Percentiles rank a stretch among this genome's conserved stretches.
Evolutionary conservation across 495 filamentous ascomycete genomes (phyloP).

Genomic region (Aspergillus biplanus): DNA sequence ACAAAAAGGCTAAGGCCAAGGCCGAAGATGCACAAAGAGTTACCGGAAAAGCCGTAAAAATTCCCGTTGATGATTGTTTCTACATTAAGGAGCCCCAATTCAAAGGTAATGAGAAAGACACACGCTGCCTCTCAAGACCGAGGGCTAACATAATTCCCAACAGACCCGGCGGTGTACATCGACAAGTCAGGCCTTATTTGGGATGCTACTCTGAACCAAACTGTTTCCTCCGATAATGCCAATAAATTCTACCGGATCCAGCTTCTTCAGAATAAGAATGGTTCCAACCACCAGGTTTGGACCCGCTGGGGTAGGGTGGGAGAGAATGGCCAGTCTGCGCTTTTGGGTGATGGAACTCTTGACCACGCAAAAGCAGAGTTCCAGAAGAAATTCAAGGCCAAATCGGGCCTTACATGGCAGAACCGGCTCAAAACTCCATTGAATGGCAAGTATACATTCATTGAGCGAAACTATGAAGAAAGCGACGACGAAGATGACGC

Average conservation of each 20-base stretch:
- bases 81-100: constrained; percentile 17
- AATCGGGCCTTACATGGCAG: constrained; percentile 71
- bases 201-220: constrained; percentile 57
- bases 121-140: constrained; percentile 23
- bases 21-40: constrained; percentile 51
- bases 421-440: constrained; percentile 62
- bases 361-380: constrained; percentile 57
- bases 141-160: constrained; percentile 1
- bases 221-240: constrained; percentile 57
- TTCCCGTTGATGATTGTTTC: constrained; percentile 58
- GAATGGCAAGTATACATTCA: constrained; percentile 72
- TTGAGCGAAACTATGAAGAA: constrained; percentile 69
- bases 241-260: constrained; percentile 79
- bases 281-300: constrained; percentile 55
- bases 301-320: constrained; percentile 83
- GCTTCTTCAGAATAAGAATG: constrained; percentile 33
- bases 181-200: constrained; percentile 65
- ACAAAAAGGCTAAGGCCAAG: constrained; percentile 30
- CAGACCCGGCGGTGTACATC: constrained; percentile 60
- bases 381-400: constrained; percentile 76
- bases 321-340: constrained; percentile 63
- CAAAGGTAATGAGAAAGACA: constrained; percentile 26
- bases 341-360: constrained; percentile 47
- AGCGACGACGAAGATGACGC: constrained; percentile 65
- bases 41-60: constrained; percentile 39